Evolutionary conservation across 2,329 filamentous ascomycete species (phyloP).

Genomic region (Aspergillus sp.): DNA sequence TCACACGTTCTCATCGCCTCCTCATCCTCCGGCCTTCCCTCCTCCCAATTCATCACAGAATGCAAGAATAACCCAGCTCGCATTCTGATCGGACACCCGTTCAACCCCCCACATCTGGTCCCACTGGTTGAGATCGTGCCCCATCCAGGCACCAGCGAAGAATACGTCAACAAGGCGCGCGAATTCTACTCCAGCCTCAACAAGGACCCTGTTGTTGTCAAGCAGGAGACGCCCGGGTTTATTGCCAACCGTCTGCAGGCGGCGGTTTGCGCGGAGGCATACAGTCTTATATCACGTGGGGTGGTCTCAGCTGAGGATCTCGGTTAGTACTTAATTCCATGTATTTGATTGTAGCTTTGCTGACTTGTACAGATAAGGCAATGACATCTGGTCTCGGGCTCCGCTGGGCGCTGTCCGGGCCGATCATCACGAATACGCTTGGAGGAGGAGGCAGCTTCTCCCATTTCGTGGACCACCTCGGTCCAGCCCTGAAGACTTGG

Average conservation of each 20-base stretch:
- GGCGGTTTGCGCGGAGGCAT: background rate
- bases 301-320: background rate
- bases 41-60: background rate
- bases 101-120: background rate
- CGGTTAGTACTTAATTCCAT: background rate
- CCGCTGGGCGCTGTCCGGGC: conserved; percentile 47
- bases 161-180: background rate
- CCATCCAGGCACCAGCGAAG: background rate
- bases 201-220: background rate
- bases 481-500: background rate
- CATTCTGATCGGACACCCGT: background rate
- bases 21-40: background rate
- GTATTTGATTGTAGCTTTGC: fast-evolving
- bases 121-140: background rate
- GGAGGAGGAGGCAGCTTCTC: conserved; percentile 38
- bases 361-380: background rate
- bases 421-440: conserved; percentile 1
- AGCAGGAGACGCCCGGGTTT: background rate
- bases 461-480: conserved; percentile 24
- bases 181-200: background rate
- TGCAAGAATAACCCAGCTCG: background rate
- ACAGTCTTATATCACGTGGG: background rate
- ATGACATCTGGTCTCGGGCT: background rate
- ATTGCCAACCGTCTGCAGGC: background rate
- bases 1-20: background rate